Evolutionary conservation across 371 early-diverging fungal species (phyloP).

Genomic region (Mortierella sp.): DNA sequence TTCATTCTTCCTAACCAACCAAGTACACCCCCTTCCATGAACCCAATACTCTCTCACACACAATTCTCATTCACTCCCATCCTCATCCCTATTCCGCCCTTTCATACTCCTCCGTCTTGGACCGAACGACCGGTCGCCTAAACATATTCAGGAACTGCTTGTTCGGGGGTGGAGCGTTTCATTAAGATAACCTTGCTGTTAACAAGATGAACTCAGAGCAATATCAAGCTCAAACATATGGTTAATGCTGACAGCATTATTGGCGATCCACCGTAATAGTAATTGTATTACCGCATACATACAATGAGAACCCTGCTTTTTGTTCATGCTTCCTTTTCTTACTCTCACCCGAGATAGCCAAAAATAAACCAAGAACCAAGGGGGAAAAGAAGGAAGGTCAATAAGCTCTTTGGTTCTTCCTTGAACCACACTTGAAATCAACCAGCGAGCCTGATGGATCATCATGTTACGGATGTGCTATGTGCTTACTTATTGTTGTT

Average conservation of each 20-base stretch:
- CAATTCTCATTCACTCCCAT: background rate
- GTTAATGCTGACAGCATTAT: background rate
- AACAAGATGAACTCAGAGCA: background rate
- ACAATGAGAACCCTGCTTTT: background rate
- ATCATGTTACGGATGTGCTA: constrained; percentile 3
- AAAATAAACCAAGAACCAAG: background rate
- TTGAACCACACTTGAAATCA: background rate
- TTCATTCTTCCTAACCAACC: background rate
- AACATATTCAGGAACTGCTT: background rate
- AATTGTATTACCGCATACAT: background rate
- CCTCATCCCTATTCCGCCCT: background rate
- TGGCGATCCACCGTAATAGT: background rate
- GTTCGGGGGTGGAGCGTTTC: background rate
- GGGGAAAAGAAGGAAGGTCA: background rate
- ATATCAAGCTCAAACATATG: background rate
- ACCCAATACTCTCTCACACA: background rate
- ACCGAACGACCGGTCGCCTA: background rate
- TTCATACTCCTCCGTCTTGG: background rate
- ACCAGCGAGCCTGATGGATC: background rate
- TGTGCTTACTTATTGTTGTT: too few species aligned
- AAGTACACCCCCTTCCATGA: background rate
- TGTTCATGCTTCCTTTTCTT: background rate
- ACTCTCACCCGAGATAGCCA: constrained; percentile 15
- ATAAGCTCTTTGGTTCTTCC: background rate
- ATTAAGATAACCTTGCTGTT: background rate